Percentiles rank a stretch among this genome's conserved stretches.
Evolutionary conservation across 495 filamentous ascomycete species (phyloP).

Genomic region (Antarctomyces pellizariae): DNA sequence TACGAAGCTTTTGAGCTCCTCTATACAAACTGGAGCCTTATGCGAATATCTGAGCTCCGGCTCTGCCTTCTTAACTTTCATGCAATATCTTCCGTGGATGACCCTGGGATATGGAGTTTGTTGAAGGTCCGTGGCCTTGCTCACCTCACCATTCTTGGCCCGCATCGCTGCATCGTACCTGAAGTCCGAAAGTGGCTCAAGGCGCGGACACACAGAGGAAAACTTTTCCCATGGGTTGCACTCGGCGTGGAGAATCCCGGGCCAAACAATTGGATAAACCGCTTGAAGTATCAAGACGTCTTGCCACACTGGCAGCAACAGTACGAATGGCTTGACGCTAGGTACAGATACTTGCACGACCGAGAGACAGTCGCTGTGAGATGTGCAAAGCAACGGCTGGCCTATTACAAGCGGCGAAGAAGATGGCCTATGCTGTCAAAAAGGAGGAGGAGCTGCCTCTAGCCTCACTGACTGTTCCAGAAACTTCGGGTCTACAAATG

Average conservation of each 20-base stretch:
- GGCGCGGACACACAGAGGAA: constrained; percentile 3
- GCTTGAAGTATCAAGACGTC: constrained; percentile 1
- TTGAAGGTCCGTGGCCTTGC: constrained; percentile 4
- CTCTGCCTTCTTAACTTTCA: constrained; percentile 4
- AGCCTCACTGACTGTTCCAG: too few relatives aligned
- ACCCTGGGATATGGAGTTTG: constrained; percentile 6
- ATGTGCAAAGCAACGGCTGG: constrained; percentile 2
- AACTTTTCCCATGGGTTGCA: constrained; percentile 5
- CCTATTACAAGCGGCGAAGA: constrained; percentile 5
- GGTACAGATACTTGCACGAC: constrained; percentile 9
- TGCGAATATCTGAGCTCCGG: constrained; percentile 5
- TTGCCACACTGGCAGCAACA: constrained; percentile 3
- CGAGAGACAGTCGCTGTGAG: constrained; percentile 6
- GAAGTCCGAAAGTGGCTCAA: constrained; percentile 3
- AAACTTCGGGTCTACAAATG: too few relatives aligned
- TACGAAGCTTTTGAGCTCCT: constrained; percentile 8
- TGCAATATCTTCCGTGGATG: constrained; percentile 6
- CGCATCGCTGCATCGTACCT: constrained; percentile 3
- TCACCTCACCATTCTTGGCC: constrained; percentile 3
- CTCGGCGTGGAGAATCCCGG: constrained; percentile 5
- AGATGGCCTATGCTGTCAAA: constrained; percentile 7
- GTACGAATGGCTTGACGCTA: constrained; percentile 7
- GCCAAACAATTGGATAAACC: constrained; percentile 1
- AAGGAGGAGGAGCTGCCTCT: constrained; percentile 5
- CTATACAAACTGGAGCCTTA: constrained; percentile 5